Evolutionary conservation across 75 land plant genomes (phyloP).

Genomic region (Chamaecyparis obtusa): DNA sequence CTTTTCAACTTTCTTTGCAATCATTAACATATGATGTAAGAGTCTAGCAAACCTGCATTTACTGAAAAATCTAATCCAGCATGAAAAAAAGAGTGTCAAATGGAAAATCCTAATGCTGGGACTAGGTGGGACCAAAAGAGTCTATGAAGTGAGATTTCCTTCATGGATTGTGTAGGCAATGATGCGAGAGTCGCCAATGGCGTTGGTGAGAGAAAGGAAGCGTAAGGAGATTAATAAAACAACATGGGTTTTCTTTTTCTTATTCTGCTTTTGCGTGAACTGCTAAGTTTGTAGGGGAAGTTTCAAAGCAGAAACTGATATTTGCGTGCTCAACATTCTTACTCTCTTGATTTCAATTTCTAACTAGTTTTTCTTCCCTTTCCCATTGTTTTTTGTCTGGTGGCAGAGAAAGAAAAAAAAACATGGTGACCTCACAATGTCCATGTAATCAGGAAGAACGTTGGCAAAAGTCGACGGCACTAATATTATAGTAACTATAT

Average conservation of each 20-base stretch:
- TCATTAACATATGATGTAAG: neutral
- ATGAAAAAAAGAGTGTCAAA: neutral
- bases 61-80: neutral
- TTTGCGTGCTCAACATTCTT: conserved; percentile 10
- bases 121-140: neutral
- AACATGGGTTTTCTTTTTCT: neutral
- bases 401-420: neutral
- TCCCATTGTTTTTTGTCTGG: neutral
- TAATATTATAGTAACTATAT: neutral
- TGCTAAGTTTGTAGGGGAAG: neutral
- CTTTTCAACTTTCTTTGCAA: neutral
- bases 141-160: neutral
- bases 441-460: neutral
- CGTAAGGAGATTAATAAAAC: neutral
- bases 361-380: neutral
- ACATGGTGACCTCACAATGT: neutral
- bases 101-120: neutral
- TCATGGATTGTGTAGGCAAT: neutral
- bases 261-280: conserved; percentile 5
- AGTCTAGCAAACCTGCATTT: neutral
- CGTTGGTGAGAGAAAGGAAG: neutral
- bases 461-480: neutral
- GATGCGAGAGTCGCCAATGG: conserved; percentile 4
- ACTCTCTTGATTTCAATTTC: neutral
- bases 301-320: neutral